Conservation (phyloP, 495 filamentous ascomycete species). For the Penicillium canariense region DNA sequence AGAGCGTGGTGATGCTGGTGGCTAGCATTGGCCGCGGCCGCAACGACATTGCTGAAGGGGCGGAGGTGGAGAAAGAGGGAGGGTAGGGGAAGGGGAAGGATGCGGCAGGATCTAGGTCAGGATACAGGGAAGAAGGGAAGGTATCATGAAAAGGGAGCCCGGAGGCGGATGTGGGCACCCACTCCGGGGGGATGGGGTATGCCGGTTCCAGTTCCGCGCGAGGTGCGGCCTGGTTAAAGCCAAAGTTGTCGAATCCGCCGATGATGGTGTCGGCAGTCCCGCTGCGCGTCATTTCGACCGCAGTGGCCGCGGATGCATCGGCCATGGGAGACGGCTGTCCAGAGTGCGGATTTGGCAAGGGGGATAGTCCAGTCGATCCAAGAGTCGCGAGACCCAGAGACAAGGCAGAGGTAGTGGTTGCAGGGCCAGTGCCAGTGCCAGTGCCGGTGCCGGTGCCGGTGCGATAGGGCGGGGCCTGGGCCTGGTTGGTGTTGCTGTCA, state of each 20-base stretch:
- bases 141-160: slow-evolving; percentile 27
- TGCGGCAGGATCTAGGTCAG: slow-evolving; percentile 28
- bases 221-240: slow-evolving; percentile 39
- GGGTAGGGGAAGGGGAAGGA: slow-evolving; percentile 31
- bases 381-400: slow-evolving; percentile 31
- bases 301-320: slow-evolving; percentile 20
- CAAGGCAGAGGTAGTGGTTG: slow-evolving; percentile 21
- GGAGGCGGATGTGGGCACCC: slow-evolving; percentile 36
- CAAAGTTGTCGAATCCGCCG: slow-evolving; percentile 44
- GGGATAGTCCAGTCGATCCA: slow-evolving; percentile 27
- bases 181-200: slow-evolving; percentile 34
- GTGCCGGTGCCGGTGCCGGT: background rate
- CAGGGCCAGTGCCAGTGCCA: background rate
- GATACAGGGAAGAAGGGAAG: slow-evolving; percentile 28
- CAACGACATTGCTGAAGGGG: slow-evolving; percentile 30
- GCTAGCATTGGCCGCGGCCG: slow-evolving; percentile 15
- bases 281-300: slow-evolving; percentile 47
- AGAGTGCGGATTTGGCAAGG: slow-evolving; percentile 13
- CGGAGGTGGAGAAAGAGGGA: slow-evolving; percentile 36
- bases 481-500: slow-evolving; percentile 18
- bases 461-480: background rate
- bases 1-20: slow-evolving; percentile 9
- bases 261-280: slow-evolving; percentile 45
- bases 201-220: slow-evolving; percentile 28
- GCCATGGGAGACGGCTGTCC: slow-evolving; percentile 22